Evolutionary conservation across 2,329 filamentous ascomycete genomes (phyloP), one percentile per base, ranked within the genome.

Genomic region (Daldinia sp.): DNA sequence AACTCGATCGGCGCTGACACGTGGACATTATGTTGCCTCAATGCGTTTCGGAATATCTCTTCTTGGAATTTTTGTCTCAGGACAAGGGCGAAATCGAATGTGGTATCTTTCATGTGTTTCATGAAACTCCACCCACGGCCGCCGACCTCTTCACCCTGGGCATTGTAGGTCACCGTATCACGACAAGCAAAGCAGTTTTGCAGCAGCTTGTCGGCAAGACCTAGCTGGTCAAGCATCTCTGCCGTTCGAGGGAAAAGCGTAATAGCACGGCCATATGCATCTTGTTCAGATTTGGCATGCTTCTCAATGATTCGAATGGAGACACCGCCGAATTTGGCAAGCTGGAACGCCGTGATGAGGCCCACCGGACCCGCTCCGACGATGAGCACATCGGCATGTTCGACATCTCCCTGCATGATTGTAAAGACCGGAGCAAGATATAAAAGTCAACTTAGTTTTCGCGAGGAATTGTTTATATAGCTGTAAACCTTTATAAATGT

Each of bases 51-150:
- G 58, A 87, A 84, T 46, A 88, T 83, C 12, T 84, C 82, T 71
- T 88, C 86, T 6, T 85, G 83, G 72, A 86, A 87, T 73, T 84
- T 87, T 75, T 88, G 85, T 15, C 86, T 79, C 60, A 88, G 72
- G 1, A 87, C 85, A n/a, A 87, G 77, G 0, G 82, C 80, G 72
- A 86, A 88, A 67, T 85, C 81, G 76, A 83, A 87, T 28, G 78
- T 77, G 0, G 85, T 85, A 63, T 86, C 83, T 39, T 80, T 81
- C 78, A 87, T 86, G 39, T 83, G 79, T 70, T 86, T 82, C 82
- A 88, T 84, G 66, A 87, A 86, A 33, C 79, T 81, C 84, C 84
- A 86, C 0, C 82, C 84, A 58, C 84, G 76, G 2, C 82, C 83
- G 3, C 79, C 70, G 2, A 78, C 72, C 67, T 83, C 81, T 42